These are phyloP conservation scores for Solanum appendiculatum DNA, from an alignment of 257 asterid genomes.

Conservation along the genomic window DNA sequence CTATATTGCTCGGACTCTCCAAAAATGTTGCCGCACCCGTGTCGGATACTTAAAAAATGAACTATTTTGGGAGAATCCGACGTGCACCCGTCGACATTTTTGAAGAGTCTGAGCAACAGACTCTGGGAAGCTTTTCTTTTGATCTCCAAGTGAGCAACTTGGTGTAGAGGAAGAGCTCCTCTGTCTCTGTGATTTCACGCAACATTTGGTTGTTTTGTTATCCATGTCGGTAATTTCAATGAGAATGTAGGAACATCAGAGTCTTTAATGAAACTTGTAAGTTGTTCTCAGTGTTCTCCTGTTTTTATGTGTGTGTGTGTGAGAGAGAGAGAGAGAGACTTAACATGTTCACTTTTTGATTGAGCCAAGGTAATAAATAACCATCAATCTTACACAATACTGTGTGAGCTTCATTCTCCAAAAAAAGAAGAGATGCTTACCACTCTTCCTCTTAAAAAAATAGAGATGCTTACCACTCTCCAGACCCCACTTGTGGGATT, in stretches of 20 bases:
- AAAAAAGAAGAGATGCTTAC: neutral
- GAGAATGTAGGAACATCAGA: neutral
- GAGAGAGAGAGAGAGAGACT: neutral
- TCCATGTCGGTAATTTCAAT: neutral
- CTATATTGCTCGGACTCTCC: too few relatives aligned
- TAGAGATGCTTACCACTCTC: too few relatives aligned
- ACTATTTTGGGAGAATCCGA: too few relatives aligned
- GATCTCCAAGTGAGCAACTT: neutral
- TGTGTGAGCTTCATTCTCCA: neutral
- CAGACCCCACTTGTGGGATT: too few relatives aligned
- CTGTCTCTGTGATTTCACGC: neutral
- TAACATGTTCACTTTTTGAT: neutral
- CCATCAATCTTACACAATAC: neutral
- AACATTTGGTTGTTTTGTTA: neutral
- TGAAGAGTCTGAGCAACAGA: too few relatives aligned
- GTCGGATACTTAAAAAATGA: too few relatives aligned
- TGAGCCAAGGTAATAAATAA: neutral
- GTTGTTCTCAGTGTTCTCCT: neutral
- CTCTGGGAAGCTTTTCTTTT: neutral
- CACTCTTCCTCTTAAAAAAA: too few relatives aligned
- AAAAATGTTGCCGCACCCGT: too few relatives aligned
- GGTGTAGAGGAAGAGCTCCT: neutral
- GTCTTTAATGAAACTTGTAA: neutral
- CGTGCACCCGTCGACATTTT: too few relatives aligned
- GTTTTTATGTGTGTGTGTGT: neutral